A percentile compares a stretch with the other conserved stretches of the same genome.
Conservation (phyloP, 2,329 filamentous ascomycete species). For the Emergomyces pasteurianus region DNA sequence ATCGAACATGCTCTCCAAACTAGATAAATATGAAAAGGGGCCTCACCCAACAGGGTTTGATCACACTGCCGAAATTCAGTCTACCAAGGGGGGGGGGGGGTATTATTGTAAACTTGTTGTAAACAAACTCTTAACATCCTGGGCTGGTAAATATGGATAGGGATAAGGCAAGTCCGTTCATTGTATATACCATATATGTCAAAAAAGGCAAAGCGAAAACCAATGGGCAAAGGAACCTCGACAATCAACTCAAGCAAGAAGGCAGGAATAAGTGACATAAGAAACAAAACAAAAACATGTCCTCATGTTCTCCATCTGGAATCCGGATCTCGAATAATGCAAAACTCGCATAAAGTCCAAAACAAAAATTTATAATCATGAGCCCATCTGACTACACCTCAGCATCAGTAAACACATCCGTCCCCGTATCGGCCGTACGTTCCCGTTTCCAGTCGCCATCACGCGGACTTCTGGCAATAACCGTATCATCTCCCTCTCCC, state of each 20-base stretch:
- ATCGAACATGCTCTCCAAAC: too few species aligned
- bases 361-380: background rate
- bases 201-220: too few species aligned
- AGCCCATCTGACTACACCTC: background rate
- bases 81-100: too few species aligned
- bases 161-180: background rate
- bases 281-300: background rate
- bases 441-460: background rate
- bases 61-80: too few species aligned
- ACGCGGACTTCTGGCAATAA: conserved; percentile 3
- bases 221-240: background rate
- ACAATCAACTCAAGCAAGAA: background rate
- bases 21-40: too few species aligned
- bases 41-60: too few species aligned
- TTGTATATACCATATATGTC: background rate
- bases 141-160: background rate
- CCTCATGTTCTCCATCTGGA: background rate
- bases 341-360: background rate
- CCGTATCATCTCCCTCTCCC: conserved; percentile 9
- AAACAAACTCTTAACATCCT: too few species aligned
- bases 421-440: conserved; percentile 3
- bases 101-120: too few species aligned
- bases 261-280: background rate
- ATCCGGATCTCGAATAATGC: background rate
- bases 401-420: conserved; percentile 5